A percentile compares a stretch with the other conserved stretches of the same genome.
phyloP scores from a whole-genome alignment of 1,139 yeast species.

The Hyphopichia fennica region DNA sequence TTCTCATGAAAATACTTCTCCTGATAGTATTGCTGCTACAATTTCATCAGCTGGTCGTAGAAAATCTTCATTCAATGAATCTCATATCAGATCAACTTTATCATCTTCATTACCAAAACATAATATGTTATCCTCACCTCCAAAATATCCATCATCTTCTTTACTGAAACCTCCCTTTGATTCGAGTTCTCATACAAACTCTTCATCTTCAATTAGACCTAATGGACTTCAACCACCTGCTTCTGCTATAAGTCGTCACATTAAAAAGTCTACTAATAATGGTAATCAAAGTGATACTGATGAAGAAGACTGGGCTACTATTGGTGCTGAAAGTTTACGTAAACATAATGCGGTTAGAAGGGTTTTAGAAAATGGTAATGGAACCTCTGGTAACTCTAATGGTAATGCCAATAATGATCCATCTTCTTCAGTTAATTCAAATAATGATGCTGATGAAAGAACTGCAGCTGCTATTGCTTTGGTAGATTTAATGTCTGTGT shows the following conservation, averaged over 20 bases:
- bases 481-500: constrained; percentile 53
- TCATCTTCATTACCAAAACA: constrained; percentile 27
- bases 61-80: constrained; percentile 47
- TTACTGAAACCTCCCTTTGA: constrained; percentile 9
- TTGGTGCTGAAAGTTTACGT: constrained; percentile 70
- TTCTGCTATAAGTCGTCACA: background rate
- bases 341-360: constrained; percentile 15
- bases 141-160: constrained; percentile 3
- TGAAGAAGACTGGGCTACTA: constrained; percentile 93
- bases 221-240: background rate
- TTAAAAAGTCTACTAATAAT: background rate
- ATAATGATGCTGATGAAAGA: constrained; percentile 35
- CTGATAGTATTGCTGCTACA: constrained; percentile 17
- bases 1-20: constrained; percentile 7
- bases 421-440: constrained; percentile 4
- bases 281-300: constrained; percentile 58
- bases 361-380: constrained; percentile 4
- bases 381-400: constrained; percentile 7
- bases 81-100: constrained; percentile 43
- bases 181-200: constrained; percentile 9
- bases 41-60: constrained; percentile 27
- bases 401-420: constrained; percentile 8
- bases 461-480: constrained; percentile 62
- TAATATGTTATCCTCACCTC: constrained; percentile 5
- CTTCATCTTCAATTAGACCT: constrained; percentile 6